Evolutionary conservation across 805 yeast species (phyloP).

Genomic region (Saturnispora zaruensis): DNA sequence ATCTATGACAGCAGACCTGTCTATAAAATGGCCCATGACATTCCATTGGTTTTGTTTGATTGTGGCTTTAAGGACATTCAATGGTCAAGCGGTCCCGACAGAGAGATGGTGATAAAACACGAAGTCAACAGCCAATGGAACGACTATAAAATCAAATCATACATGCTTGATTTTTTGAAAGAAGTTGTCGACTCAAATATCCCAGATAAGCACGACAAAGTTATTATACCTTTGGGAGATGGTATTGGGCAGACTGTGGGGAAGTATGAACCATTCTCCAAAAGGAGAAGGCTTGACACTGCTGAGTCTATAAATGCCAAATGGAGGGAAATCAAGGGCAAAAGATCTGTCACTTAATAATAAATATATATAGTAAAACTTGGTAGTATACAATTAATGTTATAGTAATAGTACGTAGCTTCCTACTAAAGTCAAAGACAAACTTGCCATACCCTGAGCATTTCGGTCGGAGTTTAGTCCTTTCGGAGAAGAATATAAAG

Average conservation of each 20-base stretch:
- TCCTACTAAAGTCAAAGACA: no score
- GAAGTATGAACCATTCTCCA: constrained; percentile 46
- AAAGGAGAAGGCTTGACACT: constrained; percentile 52
- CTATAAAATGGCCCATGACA: constrained; percentile 83
- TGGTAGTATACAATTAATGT: no score
- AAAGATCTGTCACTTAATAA: not conserved
- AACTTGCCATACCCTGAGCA: constrained; percentile 3
- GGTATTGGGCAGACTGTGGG: constrained; percentile 60
- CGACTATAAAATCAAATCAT: constrained; percentile 49
- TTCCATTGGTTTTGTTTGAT: constrained; percentile 80
- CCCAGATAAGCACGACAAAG: constrained; percentile 10
- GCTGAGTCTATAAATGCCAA: constrained; percentile 64
- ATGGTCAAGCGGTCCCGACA: constrained; percentile 42
- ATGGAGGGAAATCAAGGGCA: constrained; percentile 39
- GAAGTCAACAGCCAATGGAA: constrained; percentile 43
- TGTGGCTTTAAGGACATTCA: constrained; percentile 58
- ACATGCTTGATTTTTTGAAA: constrained; percentile 44
- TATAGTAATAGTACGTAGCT: no score
- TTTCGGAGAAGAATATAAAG: not conserved
- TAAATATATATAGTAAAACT: not conserved
- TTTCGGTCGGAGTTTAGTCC: not conserved
- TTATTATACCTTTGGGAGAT: constrained; percentile 52
- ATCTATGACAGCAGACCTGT: constrained; percentile 59
- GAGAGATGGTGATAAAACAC: constrained; percentile 34
- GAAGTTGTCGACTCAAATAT: constrained; percentile 29